Evolutionary conservation across 2,329 filamentous ascomycete species (phyloP).

Genomic region (Eutypella sp.): DNA sequence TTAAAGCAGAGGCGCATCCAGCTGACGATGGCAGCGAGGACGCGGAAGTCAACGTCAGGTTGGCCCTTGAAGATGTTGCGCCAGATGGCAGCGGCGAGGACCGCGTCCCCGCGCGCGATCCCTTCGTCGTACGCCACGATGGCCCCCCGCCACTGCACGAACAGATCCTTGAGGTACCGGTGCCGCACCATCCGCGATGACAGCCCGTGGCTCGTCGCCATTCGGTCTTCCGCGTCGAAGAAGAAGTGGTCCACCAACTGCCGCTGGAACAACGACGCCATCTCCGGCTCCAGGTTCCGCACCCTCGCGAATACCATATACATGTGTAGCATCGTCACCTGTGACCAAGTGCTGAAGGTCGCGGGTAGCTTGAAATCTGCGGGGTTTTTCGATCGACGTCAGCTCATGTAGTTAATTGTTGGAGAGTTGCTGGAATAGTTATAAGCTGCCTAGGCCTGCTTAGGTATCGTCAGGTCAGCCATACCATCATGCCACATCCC

Average conservation of each 20-base stretch:
- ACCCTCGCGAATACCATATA: slow-evolving; percentile 83
- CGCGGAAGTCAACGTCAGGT: slow-evolving; percentile 44
- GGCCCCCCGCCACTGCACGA: slow-evolving; percentile 85
- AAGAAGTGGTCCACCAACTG: slow-evolving; percentile 95
- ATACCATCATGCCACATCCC: slow-evolving; percentile 81
- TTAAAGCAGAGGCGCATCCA: slow-evolving; percentile 49
- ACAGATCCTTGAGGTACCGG: slow-evolving; percentile 78
- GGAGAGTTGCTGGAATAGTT: too few species aligned
- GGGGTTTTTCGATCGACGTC: neutral
- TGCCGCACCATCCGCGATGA: slow-evolving; percentile 54
- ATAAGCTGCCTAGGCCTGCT: too few species aligned
- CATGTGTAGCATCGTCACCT: slow-evolving; percentile 94
- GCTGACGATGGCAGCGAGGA: slow-evolving; percentile 49
- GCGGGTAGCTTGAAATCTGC: slow-evolving; percentile 72
- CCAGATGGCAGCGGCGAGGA: slow-evolving; percentile 81
- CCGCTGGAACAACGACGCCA: slow-evolving; percentile 74
- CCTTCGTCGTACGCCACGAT: slow-evolving; percentile 83
- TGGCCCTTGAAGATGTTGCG: slow-evolving; percentile 81
- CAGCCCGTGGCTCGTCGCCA: slow-evolving; percentile 75
- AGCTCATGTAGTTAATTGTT: too few species aligned
- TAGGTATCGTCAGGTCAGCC: too few species aligned
- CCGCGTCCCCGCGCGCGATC: slow-evolving; percentile 68
- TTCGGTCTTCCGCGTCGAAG: slow-evolving; percentile 78
- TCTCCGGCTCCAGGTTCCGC: slow-evolving; percentile 67
- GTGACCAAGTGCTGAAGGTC: slow-evolving; percentile 93